A percentile compares a stretch with the other conserved stretches of the same genome.
These are phyloP conservation scores for Platanthera zijinensis DNA, from an alignment of 106 monocot genomes.

Conservation along the genomic window DNA sequence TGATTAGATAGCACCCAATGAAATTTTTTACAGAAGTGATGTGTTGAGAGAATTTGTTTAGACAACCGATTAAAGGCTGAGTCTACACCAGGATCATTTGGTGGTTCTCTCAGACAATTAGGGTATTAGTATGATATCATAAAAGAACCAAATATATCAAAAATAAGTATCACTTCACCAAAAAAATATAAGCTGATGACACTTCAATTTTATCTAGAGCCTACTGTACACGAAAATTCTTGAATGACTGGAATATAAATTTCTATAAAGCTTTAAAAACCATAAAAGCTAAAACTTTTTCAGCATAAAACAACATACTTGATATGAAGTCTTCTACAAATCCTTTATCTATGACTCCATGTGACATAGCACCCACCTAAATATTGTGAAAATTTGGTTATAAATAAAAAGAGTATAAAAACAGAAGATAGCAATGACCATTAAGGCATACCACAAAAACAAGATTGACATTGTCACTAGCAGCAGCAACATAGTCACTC, in stretches of 20 bases:
- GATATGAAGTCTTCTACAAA: slow-evolving; percentile 79
- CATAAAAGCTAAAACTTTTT: background rate
- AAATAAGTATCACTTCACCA: background rate
- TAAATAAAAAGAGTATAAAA: slow-evolving; percentile 4
- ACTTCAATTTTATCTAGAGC: background rate
- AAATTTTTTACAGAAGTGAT: no score
- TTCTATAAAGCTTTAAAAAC: background rate
- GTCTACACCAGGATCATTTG: no score
- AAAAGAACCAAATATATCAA: no score
- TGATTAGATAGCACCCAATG: no score
- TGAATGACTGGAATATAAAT: background rate
- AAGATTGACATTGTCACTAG: slow-evolving; percentile 49
- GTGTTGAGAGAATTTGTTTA: no score
- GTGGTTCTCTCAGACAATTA: no score
- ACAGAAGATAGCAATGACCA: background rate
- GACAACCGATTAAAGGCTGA: no score
- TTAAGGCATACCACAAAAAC: slow-evolving; percentile 80
- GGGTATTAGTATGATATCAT: no score
- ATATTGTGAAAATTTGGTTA: background rate
- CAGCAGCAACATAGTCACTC: slow-evolving; percentile 60
- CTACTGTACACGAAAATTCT: background rate
- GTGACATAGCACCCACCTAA: slow-evolving; percentile 95
- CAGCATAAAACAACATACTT: slow-evolving; percentile 31
- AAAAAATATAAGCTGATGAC: background rate
- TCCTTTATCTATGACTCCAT: slow-evolving; percentile 76